Percentiles rank a stretch among this genome's conserved stretches.
These are phyloP conservation scores for Ligustrum vulgare DNA, from an alignment of 257 asterid species.

Conservation along the genomic window DNA sequence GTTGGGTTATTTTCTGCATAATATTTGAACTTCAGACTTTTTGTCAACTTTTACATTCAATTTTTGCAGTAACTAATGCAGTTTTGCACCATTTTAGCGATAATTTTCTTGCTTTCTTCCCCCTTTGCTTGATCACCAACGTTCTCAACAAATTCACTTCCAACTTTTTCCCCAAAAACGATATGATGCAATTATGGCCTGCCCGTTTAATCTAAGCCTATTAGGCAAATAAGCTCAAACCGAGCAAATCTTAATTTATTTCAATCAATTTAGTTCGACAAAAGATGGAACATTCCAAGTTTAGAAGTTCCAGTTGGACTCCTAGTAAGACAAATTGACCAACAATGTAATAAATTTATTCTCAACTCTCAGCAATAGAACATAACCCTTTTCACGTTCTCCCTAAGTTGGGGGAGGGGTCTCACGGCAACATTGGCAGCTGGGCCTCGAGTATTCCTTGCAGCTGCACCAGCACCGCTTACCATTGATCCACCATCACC, in stretches of 20 bases:
- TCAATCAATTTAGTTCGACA: background rate
- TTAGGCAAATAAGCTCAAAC: background rate
- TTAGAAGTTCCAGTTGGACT: no score
- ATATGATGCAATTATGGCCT: no score
- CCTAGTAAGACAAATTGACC: background rate
- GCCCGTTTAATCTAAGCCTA: no score
- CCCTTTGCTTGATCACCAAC: background rate
- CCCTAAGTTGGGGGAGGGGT: constrained; percentile 90
- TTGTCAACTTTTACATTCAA: background rate
- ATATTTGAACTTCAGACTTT: background rate
- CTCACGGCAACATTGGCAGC: constrained; percentile 64
- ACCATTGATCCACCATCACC: constrained; percentile 78
- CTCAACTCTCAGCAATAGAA: constrained; percentile 59
- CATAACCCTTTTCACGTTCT: constrained; percentile 89
- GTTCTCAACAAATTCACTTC: background rate
- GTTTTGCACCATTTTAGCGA: background rate
- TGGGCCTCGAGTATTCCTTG: constrained; percentile 53
- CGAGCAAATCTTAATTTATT: background rate
- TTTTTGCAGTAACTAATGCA: background rate
- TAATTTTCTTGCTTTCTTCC: background rate
- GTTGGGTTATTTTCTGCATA: background rate
- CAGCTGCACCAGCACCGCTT: constrained; percentile 51
- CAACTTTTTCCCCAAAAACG: no score
- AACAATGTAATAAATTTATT: background rate
- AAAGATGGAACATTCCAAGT: background rate